Evolutionary conservation across 2,329 filamentous ascomycete species (phyloP), one percentile per base, ranked within the genome.

Genomic region (Aspergillus viridinutans): DNA sequence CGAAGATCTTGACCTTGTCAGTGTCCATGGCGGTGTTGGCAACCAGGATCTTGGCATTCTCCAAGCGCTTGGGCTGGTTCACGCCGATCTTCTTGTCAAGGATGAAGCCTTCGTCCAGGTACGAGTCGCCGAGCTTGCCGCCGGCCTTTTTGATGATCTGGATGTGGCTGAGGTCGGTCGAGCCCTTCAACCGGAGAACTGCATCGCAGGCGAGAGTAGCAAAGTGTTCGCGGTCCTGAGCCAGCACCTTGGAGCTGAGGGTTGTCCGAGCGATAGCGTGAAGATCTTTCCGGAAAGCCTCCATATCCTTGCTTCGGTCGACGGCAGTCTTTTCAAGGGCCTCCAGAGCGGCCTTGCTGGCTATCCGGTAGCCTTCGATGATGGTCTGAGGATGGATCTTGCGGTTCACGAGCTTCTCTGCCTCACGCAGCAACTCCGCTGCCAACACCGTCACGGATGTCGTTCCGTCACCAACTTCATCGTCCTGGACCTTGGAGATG

Each of bases 341-440:
- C 70, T 87, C 83, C 52, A 99, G 83, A 29, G 94, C 92, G 53
- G 94, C 93, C 53, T 85, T 83, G 75, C 91, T 96, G 53, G 94
- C 94, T 90, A 99, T 96, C 80, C 94, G 86, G 83, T 96, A 99
- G 53, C 94, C 94, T 72, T 99, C 94, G 71, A 99, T 99, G 76
- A 99, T 99, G 53, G 94, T 97, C 83, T 99, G 94, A 52, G 94
- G 94, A 77, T 99, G 94, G 69, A 99, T 97, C 81, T 97, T 97
- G 81, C 93, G 92, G 80, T 95, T 90, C 66, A 99, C 91, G 51
- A 99, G 85, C 80, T 96, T 93, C 81, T 99, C 94, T 50, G 94
- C 94, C 78, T 99, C 94, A 62, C 94, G 88, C 63, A 99, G 83
- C 58, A 99, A 84, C 80, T 99, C 94, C 58, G 94, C 94, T 42